phyloP scores from a whole-genome alignment of 768 basidiomycete species.

The Lepiota brunneoincarnata region DNA sequence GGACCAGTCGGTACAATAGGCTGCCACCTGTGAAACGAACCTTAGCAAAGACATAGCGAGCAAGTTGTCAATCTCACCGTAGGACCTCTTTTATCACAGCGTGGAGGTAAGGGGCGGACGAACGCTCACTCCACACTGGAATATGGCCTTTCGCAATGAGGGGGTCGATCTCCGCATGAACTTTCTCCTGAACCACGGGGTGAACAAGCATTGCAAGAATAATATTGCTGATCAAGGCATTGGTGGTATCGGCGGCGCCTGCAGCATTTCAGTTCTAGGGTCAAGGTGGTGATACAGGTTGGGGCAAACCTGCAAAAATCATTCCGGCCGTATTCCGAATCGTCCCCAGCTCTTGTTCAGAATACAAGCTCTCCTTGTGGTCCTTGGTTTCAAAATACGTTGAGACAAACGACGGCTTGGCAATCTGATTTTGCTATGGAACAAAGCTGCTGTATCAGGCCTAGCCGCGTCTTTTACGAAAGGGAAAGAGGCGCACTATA shows the following conservation, averaged over 20 bases:
- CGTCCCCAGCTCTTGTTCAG: too few relatives aligned
- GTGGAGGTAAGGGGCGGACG: slow-evolving; percentile 18
- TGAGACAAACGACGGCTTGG: too few relatives aligned
- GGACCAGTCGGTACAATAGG: slow-evolving; percentile 4
- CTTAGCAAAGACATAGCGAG: not conserved
- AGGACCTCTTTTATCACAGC: slow-evolving; percentile 22
- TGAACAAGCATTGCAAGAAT: slow-evolving; percentile 22
- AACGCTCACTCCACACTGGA: slow-evolving; percentile 17
- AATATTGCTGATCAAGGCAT: slow-evolving; percentile 36
- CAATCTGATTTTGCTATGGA: too few relatives aligned
- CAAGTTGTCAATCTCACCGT: slow-evolving; percentile 10
- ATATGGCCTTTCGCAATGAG: slow-evolving; percentile 1
- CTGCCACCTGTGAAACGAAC: not conserved
- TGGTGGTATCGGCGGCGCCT: slow-evolving; percentile 16
- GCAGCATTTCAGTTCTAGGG: too few relatives aligned
- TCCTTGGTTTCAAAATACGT: too few relatives aligned
- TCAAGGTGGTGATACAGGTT: too few relatives aligned
- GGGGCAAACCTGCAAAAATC: too few relatives aligned
- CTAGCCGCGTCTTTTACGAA: too few relatives aligned
- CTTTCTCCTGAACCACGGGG: slow-evolving; percentile 9
- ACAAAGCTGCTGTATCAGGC: too few relatives aligned
- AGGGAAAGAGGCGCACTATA: too few relatives aligned
- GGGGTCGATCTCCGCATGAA: slow-evolving; percentile 9
- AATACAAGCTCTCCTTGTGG: too few relatives aligned
- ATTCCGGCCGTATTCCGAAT: too few relatives aligned